Evolutionary conservation across 2,329 filamentous ascomycete genomes (phyloP).

Genomic region (Xylariaceae sp.): DNA sequence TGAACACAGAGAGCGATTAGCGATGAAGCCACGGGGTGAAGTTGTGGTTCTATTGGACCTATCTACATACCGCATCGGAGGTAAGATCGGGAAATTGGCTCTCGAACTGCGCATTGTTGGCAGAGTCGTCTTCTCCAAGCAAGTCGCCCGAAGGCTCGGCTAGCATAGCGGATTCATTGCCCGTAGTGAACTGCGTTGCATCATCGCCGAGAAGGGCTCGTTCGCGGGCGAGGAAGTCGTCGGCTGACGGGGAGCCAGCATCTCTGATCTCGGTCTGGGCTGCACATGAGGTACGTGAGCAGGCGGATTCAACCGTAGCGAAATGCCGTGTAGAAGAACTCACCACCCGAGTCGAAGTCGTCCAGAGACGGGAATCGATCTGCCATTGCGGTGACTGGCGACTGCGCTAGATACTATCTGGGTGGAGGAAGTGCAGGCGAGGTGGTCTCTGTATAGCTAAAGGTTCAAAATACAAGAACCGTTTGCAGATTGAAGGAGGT

Average conservation of each 20-base stretch:
- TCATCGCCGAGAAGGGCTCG: conserved; percentile 87
- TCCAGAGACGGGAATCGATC: conserved; percentile 75
- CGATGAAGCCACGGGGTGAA: not conserved
- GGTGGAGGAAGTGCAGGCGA: not conserved
- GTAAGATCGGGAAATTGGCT: conserved; percentile 82
- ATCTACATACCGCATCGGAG: conserved; percentile 57
- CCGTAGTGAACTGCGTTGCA: conserved; percentile 80
- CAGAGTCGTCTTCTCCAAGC: conserved; percentile 54
- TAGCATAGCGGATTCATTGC: conserved; percentile 62
- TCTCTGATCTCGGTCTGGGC: conserved; percentile 63
- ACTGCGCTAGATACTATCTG: not conserved
- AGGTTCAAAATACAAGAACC: not conserved
- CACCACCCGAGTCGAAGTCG: conserved; percentile 66
- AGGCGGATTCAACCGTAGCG: not conserved
- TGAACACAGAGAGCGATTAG: conserved; percentile 32
- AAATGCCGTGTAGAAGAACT: conserved; percentile 23
- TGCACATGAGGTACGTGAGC: conserved; percentile 31
- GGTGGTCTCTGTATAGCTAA: not conserved
- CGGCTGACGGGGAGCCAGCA: conserved; percentile 55
- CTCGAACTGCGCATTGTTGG: conserved; percentile 59
- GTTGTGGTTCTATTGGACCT: not conserved
- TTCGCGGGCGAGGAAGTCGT: conserved; percentile 89
- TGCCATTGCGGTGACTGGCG: conserved; percentile 51
- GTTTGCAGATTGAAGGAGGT: not conserved
- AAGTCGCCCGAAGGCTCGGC: conserved; percentile 66